Conservation (phyloP, 345 rosid species). For the Syzygium jambos region DNA sequence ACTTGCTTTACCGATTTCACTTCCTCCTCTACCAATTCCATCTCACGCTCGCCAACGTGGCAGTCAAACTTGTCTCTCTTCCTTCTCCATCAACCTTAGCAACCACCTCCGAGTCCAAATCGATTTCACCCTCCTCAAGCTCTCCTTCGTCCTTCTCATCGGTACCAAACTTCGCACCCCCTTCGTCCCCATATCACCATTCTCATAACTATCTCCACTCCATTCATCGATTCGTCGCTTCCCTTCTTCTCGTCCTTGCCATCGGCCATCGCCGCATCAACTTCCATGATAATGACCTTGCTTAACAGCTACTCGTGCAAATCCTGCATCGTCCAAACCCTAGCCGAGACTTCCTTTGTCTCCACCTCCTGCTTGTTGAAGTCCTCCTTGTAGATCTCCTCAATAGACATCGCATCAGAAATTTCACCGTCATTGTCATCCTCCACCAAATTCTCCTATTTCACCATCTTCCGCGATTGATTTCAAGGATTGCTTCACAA, state of each 20-base stretch:
- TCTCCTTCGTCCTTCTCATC: constrained; percentile 80
- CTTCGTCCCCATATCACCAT: constrained; percentile 49
- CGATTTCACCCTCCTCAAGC: constrained; percentile 89
- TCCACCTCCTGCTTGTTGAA: constrained; percentile 30
- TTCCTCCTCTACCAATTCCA: constrained; percentile 8
- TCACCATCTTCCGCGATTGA: background rate
- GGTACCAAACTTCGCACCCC: constrained; percentile 5
- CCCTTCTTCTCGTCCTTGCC: constrained; percentile 17
- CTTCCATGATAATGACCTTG: constrained; percentile 37
- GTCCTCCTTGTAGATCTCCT: constrained; percentile 40
- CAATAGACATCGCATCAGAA: constrained; percentile 53
- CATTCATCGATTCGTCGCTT: background rate
- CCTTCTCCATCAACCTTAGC: constrained; percentile 3
- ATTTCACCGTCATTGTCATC: constrained; percentile 90
- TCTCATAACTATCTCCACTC: constrained; percentile 33
- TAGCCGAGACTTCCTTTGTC: constrained; percentile 20
- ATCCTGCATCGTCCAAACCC: constrained; percentile 82
- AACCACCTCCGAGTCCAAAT: constrained; percentile 41
- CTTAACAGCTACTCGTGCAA: constrained; percentile 49
- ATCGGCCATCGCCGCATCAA: constrained; percentile 24
- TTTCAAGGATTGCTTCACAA: background rate
- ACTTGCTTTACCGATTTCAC: background rate
- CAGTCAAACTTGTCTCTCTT: constrained; percentile 7
- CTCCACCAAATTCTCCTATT: background rate
- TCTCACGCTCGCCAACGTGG: constrained; percentile 14